Evolutionary conservation across 2,329 filamentous ascomycete genomes (phyloP).

Genomic region (Penicillium sp.): DNA sequence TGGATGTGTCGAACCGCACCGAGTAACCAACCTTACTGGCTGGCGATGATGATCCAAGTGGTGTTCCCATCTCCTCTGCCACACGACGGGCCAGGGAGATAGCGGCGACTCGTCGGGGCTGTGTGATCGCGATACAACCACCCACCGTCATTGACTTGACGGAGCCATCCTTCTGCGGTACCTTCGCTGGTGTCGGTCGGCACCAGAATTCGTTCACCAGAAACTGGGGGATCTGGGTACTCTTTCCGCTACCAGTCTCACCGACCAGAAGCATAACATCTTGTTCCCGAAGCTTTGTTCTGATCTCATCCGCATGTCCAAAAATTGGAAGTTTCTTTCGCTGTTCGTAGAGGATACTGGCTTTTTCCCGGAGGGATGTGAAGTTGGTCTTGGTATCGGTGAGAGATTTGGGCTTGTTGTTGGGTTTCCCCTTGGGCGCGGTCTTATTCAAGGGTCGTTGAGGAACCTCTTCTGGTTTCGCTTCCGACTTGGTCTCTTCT

Average conservation of each 20-base stretch:
- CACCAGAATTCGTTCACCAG: constrained; percentile 80
- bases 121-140: constrained; percentile 87
- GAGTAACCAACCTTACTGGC: constrained; percentile 80
- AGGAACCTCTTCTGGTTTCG: neutral
- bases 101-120: constrained; percentile 89
- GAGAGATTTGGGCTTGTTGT: constrained; percentile 16
- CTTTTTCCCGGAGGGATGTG: constrained; percentile 43
- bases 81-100: constrained; percentile 88
- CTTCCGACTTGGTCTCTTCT: neutral
- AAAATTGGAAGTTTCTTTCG: constrained; percentile 80
- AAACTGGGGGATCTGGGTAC: constrained; percentile 94
- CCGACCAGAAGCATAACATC: constrained; percentile 83
- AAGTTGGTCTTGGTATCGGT: constrained; percentile 27
- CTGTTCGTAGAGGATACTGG: constrained; percentile 48
- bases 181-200: constrained; percentile 55
- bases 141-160: constrained; percentile 58
- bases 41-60: constrained; percentile 59
- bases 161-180: constrained; percentile 35
- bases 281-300: constrained; percentile 60
- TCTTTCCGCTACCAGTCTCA: constrained; percentile 96
- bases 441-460: neutral
- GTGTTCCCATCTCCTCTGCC: constrained; percentile 74
- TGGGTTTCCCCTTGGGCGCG: constrained; percentile 10
- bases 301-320: constrained; percentile 69
- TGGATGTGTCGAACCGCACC: constrained; percentile 87